These are phyloP conservation scores for Eucalyptus dawsonii DNA, from an alignment of 345 rosid species.

Conservation along the genomic window DNA sequence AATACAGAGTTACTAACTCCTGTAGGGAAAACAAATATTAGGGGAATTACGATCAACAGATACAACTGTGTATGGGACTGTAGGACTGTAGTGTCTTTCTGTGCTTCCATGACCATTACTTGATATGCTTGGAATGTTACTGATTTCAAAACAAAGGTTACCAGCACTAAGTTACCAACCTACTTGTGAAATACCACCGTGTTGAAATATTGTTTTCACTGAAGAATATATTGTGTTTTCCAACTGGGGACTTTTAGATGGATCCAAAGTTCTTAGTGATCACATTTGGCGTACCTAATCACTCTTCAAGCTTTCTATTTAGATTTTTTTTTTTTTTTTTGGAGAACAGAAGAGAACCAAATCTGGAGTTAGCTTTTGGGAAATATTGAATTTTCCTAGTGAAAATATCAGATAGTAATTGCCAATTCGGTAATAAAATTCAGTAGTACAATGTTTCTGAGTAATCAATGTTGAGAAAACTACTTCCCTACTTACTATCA, in stretches of 20 bases:
- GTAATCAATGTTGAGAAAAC: background rate
- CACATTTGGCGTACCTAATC: background rate
- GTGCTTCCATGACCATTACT: background rate
- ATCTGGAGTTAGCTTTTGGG: background rate
- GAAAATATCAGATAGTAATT: background rate
- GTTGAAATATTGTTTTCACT: background rate
- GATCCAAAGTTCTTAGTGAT: background rate
- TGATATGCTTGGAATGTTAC: background rate
- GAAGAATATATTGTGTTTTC: background rate
- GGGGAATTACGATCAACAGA: background rate
- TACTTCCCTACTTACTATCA: background rate
- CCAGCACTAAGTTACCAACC: background rate
- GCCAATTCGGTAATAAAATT: background rate
- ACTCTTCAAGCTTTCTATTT: background rate
- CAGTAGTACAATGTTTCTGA: background rate
- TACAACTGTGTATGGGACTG: background rate
- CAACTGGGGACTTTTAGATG: background rate
- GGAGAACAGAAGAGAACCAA: background rate
- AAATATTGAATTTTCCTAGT: background rate
- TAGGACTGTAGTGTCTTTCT: background rate
- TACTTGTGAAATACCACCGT: background rate
- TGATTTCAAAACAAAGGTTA: background rate
- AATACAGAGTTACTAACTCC: background rate
- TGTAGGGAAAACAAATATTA: background rate
- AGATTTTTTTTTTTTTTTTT: background rate